Percentiles rank a stretch among this genome's conserved stretches.
These are phyloP conservation scores for Cryphonectria radicalis DNA, from an alignment of 2,329 filamentous ascomycete genomes.

Conservation along the genomic window DNA sequence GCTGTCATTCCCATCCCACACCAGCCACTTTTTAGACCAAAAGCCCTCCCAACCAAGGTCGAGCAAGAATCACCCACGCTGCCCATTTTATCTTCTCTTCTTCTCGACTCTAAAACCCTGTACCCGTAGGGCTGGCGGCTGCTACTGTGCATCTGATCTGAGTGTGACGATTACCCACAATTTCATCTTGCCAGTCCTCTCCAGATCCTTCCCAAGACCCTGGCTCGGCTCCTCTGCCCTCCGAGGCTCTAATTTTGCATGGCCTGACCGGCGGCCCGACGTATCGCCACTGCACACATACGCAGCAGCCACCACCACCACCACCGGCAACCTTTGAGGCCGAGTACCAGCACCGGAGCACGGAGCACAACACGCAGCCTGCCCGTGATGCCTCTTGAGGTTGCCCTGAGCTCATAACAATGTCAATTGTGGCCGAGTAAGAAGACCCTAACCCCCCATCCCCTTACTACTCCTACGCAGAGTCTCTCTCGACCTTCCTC, in stretches of 20 bases:
- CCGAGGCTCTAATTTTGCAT: constrained; percentile 27
- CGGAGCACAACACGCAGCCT: constrained; percentile 1
- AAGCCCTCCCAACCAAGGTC: not conserved
- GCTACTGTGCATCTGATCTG: not conserved
- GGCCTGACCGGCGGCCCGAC: constrained; percentile 23
- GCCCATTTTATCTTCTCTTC: not conserved
- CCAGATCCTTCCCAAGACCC: constrained; percentile 6
- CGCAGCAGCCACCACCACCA: constrained; percentile 17
- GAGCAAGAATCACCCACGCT: not conserved
- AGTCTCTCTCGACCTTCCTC: not conserved
- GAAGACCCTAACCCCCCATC: constrained; percentile 29
- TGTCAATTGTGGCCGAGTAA: constrained; percentile 54
- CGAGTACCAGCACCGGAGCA: constrained; percentile 11
- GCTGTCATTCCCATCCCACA: not conserved
- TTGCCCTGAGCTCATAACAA: constrained; percentile 33
- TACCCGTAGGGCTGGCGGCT: not conserved
- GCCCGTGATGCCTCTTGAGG: constrained; percentile 26
- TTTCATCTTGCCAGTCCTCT: constrained; percentile 24
- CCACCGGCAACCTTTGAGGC: not conserved
- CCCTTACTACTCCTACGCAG: not conserved
- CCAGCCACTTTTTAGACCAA: not conserved
- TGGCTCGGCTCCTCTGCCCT: constrained; percentile 25
- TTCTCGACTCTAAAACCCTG: not conserved
- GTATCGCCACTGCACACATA: constrained; percentile 13
- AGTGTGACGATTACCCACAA: constrained; percentile 24